Evolutionary conservation across 371 early-diverging fungal genomes (phyloP).

Genomic region (Lichtheimia corymbifera): DNA sequence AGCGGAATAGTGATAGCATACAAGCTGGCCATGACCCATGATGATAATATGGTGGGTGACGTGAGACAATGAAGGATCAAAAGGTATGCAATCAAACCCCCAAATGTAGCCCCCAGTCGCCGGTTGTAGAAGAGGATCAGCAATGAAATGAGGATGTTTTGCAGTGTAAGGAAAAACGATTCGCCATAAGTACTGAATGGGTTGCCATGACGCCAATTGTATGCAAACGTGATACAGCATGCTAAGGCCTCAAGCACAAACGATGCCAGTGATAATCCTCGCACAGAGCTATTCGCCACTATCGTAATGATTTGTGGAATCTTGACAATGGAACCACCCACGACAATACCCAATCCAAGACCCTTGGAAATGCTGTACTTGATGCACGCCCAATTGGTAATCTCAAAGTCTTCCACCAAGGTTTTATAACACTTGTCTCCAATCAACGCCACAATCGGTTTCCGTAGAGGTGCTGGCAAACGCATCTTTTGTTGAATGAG

Average conservation of each 20-base stretch:
- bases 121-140: constrained; percentile 68
- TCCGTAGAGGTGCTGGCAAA: constrained; percentile 50
- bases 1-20: constrained; percentile 82
- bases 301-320: constrained; percentile 96
- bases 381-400: constrained; percentile 73
- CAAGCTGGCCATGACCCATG: constrained; percentile 54
- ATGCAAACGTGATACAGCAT: constrained; percentile 77
- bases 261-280: constrained; percentile 80
- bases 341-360: constrained; percentile 89
- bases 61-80: constrained; percentile 49
- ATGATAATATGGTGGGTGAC: constrained; percentile 41
- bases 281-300: constrained; percentile 64
- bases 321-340: constrained; percentile 89
- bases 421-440: constrained; percentile 72
- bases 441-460: constrained; percentile 63
- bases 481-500: constrained; percentile 20
- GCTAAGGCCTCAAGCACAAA: constrained; percentile 85
- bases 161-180: constrained; percentile 72
- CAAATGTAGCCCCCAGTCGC: constrained; percentile 17
- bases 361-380: constrained; percentile 85
- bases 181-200: constrained; percentile 96
- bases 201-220: constrained; percentile 79
- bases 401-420: constrained; percentile 66
- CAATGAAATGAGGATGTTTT: constrained; percentile 76
- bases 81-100: constrained; percentile 30